Evolutionary conservation across 2,329 filamentous ascomycete species (phyloP).

Genomic region (Claviceps pazoutovae): DNA sequence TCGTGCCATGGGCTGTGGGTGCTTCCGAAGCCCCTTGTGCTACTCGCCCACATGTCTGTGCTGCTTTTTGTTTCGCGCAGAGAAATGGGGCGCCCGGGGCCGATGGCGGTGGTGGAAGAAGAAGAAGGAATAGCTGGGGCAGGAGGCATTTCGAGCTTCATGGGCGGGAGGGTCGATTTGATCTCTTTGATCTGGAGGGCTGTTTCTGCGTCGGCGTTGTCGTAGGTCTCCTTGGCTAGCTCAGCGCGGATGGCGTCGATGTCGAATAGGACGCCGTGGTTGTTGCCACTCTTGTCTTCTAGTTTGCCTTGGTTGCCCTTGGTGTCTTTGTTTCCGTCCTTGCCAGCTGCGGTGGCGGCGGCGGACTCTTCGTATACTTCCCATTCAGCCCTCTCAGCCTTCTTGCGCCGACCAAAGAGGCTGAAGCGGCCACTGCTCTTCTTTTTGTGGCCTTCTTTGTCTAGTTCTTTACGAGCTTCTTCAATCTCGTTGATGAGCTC

Average conservation of each 20-base stretch:
- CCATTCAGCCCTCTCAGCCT: slow-evolving; percentile 74
- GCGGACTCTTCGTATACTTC: slow-evolving; percentile 73
- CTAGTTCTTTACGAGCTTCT: slow-evolving; percentile 75
- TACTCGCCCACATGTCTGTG: slow-evolving; percentile 18
- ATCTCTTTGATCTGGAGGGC: slow-evolving; percentile 61
- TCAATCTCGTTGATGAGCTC: slow-evolving; percentile 96
- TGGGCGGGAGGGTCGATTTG: slow-evolving; percentile 76
- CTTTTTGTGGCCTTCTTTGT: slow-evolving; percentile 65
- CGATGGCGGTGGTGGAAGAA: slow-evolving; percentile 5
- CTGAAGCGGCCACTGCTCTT: slow-evolving; percentile 46
- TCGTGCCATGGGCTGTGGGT: slow-evolving; percentile 5
- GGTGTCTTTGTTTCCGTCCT: slow-evolving; percentile 16
- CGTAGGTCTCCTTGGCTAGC: slow-evolving; percentile 49
- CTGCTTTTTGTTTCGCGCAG: slow-evolving; percentile 35
- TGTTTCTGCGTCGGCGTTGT: slow-evolving; percentile 35
- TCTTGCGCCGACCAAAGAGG: slow-evolving; percentile 74
- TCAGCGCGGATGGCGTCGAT: slow-evolving; percentile 86
- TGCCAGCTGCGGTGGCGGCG: slow-evolving; percentile 11
- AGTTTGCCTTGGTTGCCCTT: slow-evolving; percentile 15
- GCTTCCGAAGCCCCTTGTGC: slow-evolving; percentile 4
- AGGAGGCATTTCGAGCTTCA: slow-evolving; percentile 55
- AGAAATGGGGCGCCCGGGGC: slow-evolving; percentile 7
- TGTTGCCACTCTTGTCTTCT: slow-evolving; percentile 33
- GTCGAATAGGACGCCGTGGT: slow-evolving; percentile 70
- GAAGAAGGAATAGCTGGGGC: slow-evolving; percentile 9